Conservation (phyloP, 371 early-diverging fungal species). For the Syncephalastrum contaminatum region DNA sequence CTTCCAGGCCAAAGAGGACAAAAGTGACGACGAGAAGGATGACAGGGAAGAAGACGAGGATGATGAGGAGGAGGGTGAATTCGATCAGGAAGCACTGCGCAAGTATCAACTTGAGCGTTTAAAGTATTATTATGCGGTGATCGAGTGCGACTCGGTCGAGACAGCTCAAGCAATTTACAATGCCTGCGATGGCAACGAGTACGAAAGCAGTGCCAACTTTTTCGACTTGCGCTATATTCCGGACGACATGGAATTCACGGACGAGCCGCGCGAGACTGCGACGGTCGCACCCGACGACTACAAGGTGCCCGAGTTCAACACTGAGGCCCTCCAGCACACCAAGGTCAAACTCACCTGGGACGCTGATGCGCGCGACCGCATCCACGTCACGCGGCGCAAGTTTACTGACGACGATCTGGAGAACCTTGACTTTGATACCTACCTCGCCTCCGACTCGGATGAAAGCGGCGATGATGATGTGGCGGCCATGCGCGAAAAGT, state of each 20-base stretch:
- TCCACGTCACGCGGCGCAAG: constrained; percentile 73
- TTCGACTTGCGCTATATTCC: constrained; percentile 98
- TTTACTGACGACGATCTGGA: constrained; percentile 89
- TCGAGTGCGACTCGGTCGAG: constrained; percentile 85
- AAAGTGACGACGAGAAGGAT: constrained; percentile 32
- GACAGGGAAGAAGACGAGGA: constrained; percentile 53
- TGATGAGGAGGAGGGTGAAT: constrained; percentile 66
- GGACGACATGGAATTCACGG: constrained; percentile 86
- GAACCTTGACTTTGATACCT: constrained; percentile 88
- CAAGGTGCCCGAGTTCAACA: constrained; percentile 78
- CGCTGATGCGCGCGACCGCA: constrained; percentile 87
- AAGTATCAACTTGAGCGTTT: constrained; percentile 93
- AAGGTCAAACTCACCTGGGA: constrained; percentile 97
- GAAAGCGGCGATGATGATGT: constrained; percentile 56
- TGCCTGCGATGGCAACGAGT: constrained; percentile 93
- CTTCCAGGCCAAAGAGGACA: constrained; percentile 46
- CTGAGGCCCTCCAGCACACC: constrained; percentile 90
- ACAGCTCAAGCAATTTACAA: constrained; percentile 85
- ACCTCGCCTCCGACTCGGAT: constrained; percentile 80
- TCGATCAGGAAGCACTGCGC: constrained; percentile 83
- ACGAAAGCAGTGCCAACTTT: constrained; percentile 90
- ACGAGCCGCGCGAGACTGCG: constrained; percentile 69
- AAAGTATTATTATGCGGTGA: constrained; percentile 93
- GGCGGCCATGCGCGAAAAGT: constrained; percentile 59
- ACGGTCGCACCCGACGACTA: constrained; percentile 78